phyloP scores from a whole-genome alignment of 352 stramenopile genomes.

The Globisporangium nunn region DNA sequence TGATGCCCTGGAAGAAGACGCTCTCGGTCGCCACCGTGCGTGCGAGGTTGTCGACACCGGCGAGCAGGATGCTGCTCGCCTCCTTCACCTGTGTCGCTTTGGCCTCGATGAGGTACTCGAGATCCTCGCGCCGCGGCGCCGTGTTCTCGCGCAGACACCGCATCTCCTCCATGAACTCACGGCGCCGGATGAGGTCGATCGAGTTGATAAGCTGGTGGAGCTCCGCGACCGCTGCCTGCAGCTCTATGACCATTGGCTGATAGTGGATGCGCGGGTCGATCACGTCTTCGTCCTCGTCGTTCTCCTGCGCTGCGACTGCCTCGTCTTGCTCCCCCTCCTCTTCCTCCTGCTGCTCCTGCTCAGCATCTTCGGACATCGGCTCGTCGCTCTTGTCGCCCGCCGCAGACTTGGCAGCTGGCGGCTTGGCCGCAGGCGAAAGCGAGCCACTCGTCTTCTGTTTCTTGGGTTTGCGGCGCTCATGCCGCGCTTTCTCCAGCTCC shows the following conservation, averaged over 20 bases:
- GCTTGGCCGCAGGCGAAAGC: conserved; percentile 8
- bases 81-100: conserved; percentile 76
- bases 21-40: conserved; percentile 74
- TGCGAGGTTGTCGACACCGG: conserved; percentile 61
- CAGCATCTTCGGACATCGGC: conserved; percentile 15
- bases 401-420: conserved; percentile 2
- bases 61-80: conserved; percentile 61
- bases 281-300: conserved; percentile 60
- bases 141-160: conserved; percentile 83
- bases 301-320: conserved; percentile 4
- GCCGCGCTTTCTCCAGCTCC: conserved; percentile 57
- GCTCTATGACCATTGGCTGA: conserved; percentile 73
- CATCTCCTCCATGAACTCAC: conserved; percentile 82
- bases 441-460: conserved; percentile 21
- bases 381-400: conserved; percentile 9
- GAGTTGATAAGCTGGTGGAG: conserved; percentile 85
- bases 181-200: conserved; percentile 75
- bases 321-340: conserved; percentile 38
- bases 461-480: conserved; percentile 63
- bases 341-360: conserved; percentile 10
- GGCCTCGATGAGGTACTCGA: conserved; percentile 71
- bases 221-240: conserved; percentile 71
- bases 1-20: conserved; percentile 78
- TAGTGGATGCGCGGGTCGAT: conserved; percentile 86
- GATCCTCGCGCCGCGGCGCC: conserved; percentile 68